Evolutionary conservation across 768 basidiomycete species (phyloP).

Genomic region (Ramaria sp.): DNA sequence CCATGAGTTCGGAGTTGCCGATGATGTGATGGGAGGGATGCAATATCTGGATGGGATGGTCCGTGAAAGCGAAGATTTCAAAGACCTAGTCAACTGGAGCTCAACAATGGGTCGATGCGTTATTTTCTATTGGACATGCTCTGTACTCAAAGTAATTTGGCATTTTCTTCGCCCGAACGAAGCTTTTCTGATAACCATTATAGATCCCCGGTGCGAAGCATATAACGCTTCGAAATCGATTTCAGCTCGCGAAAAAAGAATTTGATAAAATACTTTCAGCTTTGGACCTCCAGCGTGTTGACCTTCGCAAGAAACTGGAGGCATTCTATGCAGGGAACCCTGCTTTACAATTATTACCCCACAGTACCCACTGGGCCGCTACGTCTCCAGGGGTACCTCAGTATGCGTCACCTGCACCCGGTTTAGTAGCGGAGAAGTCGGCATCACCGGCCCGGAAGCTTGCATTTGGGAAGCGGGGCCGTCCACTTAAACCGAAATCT

Average conservation of each 20-base stretch:
- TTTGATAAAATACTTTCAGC: conserved; percentile 5
- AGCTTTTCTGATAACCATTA: not conserved
- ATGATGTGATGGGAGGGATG: conserved; percentile 3
- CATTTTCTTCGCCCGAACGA: not conserved
- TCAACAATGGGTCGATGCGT: conserved; percentile 1
- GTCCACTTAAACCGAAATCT: conserved; percentile 1
- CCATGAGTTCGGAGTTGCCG: conserved; percentile 1
- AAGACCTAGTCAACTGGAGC: conserved; percentile 5
- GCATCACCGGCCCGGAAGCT: not conserved
- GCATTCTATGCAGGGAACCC: conserved; percentile 3
- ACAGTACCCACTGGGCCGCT: not conserved
- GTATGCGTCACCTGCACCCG: not conserved
- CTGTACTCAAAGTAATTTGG: conserved; percentile 3
- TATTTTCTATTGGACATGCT: conserved; percentile 9
- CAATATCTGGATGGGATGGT: conserved; percentile 1
- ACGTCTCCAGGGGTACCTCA: not conserved
- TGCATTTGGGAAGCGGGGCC: not conserved
- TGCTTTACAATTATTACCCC: not conserved
- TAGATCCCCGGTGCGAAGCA: conserved; percentile 7
- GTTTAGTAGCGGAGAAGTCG: not conserved
- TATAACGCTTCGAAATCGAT: conserved; percentile 6
- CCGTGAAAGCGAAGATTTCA: not conserved
- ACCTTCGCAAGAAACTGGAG: conserved; percentile 4
- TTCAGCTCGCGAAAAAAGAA: not conserved
- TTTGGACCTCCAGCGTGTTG: conserved; percentile 3